These are phyloP conservation scores for Hamamelis virginiana DNA, from an alignment of 164 flowering plant genomes.

Conservation along the genomic window DNA sequence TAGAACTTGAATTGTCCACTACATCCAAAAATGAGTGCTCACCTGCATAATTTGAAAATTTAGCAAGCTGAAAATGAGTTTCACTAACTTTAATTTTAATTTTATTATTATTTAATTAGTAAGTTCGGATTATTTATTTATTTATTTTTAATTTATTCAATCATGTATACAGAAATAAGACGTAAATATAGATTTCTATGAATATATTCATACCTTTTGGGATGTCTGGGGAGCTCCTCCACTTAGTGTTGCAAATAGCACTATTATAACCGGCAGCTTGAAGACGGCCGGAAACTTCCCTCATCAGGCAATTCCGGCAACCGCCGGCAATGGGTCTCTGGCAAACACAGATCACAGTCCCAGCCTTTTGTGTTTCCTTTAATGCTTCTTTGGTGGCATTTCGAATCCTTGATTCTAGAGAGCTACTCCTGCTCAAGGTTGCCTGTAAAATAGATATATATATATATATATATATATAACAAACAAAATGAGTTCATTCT, in stretches of 20 bases:
- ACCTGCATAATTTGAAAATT: slow-evolving; percentile 27
- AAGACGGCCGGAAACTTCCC: slow-evolving; percentile 40
- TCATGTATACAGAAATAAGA: too few species aligned
- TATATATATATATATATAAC: too few species aligned
- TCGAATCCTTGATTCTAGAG: slow-evolving; percentile 50
- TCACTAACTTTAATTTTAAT: too few species aligned
- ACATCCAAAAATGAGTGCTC: slow-evolving; percentile 65
- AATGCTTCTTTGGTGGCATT: slow-evolving; percentile 41
- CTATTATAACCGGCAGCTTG: slow-evolving; percentile 43
- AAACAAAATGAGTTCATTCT: neutral
- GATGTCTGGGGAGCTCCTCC: slow-evolving; percentile 55
- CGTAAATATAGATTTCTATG: too few species aligned
- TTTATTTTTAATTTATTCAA: too few species aligned
- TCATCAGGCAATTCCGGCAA: slow-evolving; percentile 53
- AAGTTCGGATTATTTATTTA: too few species aligned
- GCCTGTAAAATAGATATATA: slow-evolving; percentile 33
- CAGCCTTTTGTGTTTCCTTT: slow-evolving; percentile 27
- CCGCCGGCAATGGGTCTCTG: slow-evolving; percentile 26
- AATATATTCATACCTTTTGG: slow-evolving; percentile 78
- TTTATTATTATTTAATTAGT: too few species aligned
- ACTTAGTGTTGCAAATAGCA: slow-evolving; percentile 60
- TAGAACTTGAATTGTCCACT: slow-evolving; percentile 32
- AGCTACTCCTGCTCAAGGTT: slow-evolving; percentile 41
- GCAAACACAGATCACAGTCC: slow-evolving; percentile 41
- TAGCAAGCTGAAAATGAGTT: too few species aligned